Percentiles rank a stretch among this genome's conserved stretches.
These are phyloP conservation scores for Chrysopogon serrulatus DNA, from an alignment of 176 grass and related monocot genomes.

Conservation along the genomic window DNA sequence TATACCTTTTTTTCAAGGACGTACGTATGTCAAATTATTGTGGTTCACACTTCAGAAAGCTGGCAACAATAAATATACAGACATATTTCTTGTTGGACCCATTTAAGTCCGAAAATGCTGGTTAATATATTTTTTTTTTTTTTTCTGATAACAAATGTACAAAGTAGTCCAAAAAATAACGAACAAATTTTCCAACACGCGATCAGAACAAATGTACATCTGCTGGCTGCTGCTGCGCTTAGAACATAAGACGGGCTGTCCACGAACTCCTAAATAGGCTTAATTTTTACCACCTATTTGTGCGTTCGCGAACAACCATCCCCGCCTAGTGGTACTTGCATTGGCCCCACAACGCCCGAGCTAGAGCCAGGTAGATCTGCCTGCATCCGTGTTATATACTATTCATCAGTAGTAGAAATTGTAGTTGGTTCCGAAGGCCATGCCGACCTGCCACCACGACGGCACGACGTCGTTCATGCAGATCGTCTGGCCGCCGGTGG, in stretches of 20 bases:
- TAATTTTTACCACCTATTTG: too few species aligned
- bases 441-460: neutral
- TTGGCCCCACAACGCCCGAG: too few species aligned
- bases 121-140: neutral
- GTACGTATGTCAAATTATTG: neutral
- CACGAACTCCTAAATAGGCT: too few species aligned
- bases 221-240: neutral
- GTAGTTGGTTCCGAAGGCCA: neutral
- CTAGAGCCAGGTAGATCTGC: neutral
- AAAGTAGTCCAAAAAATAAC: neutral
- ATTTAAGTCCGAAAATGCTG: neutral
- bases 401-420: neutral
- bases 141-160: neutral
- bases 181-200: neutral
- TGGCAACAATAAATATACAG: too few species aligned
- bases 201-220: neutral
- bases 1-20: too few species aligned
- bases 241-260: too few species aligned
- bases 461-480: slow-evolving; percentile 10
- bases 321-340: too few species aligned
- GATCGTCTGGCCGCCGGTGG: slow-evolving; percentile 22
- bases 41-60: neutral
- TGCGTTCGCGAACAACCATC: too few species aligned
- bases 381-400: too few species aligned
- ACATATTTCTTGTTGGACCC: neutral